Evolutionary conservation across 148 eudicot species (phyloP).

Genomic region (Selenicereus undatus): DNA sequence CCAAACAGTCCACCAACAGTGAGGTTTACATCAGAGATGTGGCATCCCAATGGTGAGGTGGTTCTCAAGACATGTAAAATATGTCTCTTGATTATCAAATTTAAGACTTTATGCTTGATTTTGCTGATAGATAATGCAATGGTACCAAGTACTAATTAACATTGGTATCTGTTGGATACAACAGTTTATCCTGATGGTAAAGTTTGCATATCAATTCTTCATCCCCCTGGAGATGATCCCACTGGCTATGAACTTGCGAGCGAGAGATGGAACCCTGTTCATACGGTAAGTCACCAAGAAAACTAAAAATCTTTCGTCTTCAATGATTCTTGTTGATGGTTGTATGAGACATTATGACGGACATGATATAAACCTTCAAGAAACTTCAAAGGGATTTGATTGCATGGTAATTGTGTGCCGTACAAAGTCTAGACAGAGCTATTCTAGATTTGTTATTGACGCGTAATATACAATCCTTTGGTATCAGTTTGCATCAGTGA

Average conservation of each 20-base stretch:
- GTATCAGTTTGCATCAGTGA: too few species aligned
- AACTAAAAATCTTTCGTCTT: neutral
- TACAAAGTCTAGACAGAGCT: too few species aligned
- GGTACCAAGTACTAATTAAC: neutral
- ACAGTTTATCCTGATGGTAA: slow-evolving; percentile 87
- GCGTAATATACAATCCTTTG: too few species aligned
- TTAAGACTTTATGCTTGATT: neutral
- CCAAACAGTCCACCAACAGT: slow-evolving; percentile 71
- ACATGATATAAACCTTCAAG: neutral
- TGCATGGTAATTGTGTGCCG: too few species aligned
- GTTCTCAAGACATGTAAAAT: neutral
- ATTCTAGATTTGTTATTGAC: too few species aligned
- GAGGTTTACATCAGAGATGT: slow-evolving; percentile 67
- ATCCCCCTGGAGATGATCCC: slow-evolving; percentile 98
- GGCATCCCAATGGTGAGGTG: slow-evolving; percentile 78
- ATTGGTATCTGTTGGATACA: neutral
- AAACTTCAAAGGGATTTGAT: too few species aligned
- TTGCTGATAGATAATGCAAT: neutral
- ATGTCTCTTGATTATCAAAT: neutral
- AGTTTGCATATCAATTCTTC: slow-evolving; percentile 97
- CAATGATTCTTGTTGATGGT: neutral
- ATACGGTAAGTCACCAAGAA: slow-evolving; percentile 58
- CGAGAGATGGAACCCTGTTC: slow-evolving; percentile 99
- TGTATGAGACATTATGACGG: neutral
- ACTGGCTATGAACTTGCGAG: slow-evolving; percentile 99